phyloP scores from a whole-genome alignment of 805 yeast species.

The Komagataella populi region DNA sequence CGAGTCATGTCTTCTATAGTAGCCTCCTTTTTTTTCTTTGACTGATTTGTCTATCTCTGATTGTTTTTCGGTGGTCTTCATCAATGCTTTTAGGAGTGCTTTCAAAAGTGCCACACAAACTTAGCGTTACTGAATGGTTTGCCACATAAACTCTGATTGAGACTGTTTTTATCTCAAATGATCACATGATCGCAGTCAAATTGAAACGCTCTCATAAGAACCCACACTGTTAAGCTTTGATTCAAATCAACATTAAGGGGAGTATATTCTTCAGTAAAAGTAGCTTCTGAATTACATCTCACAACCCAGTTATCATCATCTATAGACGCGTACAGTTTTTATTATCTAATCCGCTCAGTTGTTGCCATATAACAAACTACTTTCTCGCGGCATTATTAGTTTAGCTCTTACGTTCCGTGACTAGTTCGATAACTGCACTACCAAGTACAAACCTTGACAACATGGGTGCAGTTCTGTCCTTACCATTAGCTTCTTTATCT shows the following conservation, averaged over 20 bases:
- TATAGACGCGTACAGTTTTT: too few relatives aligned
- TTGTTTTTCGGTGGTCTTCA: neutral
- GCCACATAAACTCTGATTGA: neutral
- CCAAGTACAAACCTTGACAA: neutral
- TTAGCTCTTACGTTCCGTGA: neutral
- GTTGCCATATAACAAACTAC: neutral
- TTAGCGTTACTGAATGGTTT: too few relatives aligned
- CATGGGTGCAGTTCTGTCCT: slow-evolving; percentile 61
- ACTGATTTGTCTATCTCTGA: neutral
- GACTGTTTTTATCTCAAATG: neutral
- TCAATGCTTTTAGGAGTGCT: neutral
- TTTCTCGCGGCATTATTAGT: neutral
- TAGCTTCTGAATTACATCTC: too few relatives aligned
- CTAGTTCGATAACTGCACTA: neutral
- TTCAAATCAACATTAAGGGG: neutral
- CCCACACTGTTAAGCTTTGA: neutral
- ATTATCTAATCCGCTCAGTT: neutral
- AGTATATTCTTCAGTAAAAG: too few relatives aligned
- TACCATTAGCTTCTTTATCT: slow-evolving; percentile 47
- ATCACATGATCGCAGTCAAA: neutral
- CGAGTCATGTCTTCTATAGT: neutral
- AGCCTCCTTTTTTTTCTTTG: neutral
- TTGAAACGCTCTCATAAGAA: too few relatives aligned
- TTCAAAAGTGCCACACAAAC: too few relatives aligned
- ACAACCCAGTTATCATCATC: too few relatives aligned